These are phyloP conservation scores for Bassia scoparia DNA, from an alignment of 148 eudicot species.

Conservation along the genomic window DNA sequence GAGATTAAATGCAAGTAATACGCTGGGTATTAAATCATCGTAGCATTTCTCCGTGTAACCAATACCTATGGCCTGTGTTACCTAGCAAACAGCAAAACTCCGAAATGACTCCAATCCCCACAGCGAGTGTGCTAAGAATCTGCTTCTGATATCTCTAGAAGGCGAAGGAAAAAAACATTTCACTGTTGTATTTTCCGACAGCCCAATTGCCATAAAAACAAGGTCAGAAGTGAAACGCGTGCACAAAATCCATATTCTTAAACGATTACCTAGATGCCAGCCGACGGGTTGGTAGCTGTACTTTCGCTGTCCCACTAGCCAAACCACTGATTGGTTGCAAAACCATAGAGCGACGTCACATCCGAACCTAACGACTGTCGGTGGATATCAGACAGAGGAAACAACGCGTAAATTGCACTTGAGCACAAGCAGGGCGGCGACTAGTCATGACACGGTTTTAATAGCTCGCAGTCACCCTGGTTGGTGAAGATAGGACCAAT, in stretches of 20 bases:
- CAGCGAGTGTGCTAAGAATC: conserved; percentile 49
- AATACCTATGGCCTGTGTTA: conserved; percentile 58
- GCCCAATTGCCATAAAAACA: conserved; percentile 57
- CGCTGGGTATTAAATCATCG: too few species aligned
- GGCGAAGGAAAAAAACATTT: conserved; percentile 58
- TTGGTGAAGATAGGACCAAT: conserved; percentile 58
- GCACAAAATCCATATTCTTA: conserved; percentile 53
- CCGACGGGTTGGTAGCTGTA: conserved; percentile 32
- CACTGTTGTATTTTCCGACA: conserved; percentile 57
- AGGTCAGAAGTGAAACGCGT: conserved; percentile 57
- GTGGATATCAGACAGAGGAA: conserved; percentile 53
- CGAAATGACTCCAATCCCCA: conserved; percentile 50
- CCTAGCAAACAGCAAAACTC: conserved; percentile 55
- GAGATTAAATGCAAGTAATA: too few species aligned
- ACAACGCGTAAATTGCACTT: conserved; percentile 48
- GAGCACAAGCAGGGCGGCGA: conserved; percentile 36
- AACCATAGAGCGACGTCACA: conserved; percentile 50
- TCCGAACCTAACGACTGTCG: conserved; percentile 57
- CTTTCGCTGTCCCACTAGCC: conserved; percentile 67
- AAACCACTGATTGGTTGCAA: conserved; percentile 51
- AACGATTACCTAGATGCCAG: conserved; percentile 37
- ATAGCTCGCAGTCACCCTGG: conserved; percentile 48
- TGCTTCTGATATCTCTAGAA: conserved; percentile 38
- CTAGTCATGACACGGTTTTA: conserved; percentile 37
- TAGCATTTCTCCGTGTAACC: too few species aligned